Evolutionary conservation across 768 basidiomycete species (phyloP), one percentile per base, ranked within the genome.

Genomic region (Rhodotorula babjevae): DNA sequence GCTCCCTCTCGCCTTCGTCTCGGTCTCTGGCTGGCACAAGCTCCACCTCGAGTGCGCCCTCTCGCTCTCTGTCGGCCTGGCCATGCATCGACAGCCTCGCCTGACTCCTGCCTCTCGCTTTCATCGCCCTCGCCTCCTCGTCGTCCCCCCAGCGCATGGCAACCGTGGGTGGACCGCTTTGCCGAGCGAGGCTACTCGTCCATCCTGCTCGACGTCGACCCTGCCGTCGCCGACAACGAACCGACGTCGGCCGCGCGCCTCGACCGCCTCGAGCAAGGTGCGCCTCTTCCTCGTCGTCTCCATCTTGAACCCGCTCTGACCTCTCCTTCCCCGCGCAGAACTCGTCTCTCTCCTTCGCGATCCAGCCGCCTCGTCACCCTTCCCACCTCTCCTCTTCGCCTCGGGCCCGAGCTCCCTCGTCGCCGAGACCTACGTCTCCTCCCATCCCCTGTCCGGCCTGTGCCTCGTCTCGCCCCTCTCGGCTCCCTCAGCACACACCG

Each of bases 361-460:
- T 15, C 81, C 84, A 0, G 59, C 50, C 3, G 18, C 40, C 25
- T 80, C 78, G 10, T 83, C 84, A 52, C 84, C 86, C 16, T 87
- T 87, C 71, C 85, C 87, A 0, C 87, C 87, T 2, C 83, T 88
- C 44, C 81, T 88, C 50, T 81, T 87, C 71, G 84, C 87, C 4
- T 83, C 84, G 36, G 82, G 83, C 12, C 74, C 82, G 9, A 82
- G 83, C 18, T 84, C 87, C 66, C 81, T 89, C 49, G 84, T 90
- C 65, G 85, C 87, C 15, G 87, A 90, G 78, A 83, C 85, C 31
- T 90, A 88, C 79, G 85, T 90, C 71, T 88, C 87, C 3, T 88
- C 87, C 31, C 81, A 89, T 75, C 87, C 89, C 3, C 87, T 87
- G 12, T 82, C 84, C 10, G 89, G 85, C 0, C 82, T 90, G 61